Conservation (phyloP, 371 early-diverging fungal genomes). For the Mortierella sp. region DNA sequence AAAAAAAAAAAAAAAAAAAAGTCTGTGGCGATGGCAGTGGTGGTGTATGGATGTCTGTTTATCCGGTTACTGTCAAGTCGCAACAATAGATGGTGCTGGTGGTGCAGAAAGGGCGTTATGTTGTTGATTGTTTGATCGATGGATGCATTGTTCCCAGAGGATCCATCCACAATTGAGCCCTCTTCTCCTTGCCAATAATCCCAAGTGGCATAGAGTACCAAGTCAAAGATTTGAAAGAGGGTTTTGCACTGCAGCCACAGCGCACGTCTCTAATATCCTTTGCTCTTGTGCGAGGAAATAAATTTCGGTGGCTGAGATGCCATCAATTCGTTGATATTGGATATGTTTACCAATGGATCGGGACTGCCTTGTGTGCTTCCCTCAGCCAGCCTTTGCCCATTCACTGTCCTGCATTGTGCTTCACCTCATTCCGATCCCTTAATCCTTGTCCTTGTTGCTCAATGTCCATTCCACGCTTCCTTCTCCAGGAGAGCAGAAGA, state of each 20-base stretch:
- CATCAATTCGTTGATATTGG: neutral
- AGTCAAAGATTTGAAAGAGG: slow-evolving; percentile 57
- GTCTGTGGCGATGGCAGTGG: too few relatives aligned
- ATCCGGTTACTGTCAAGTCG: too few relatives aligned
- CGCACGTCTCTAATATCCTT: neutral
- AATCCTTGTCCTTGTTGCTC: neutral
- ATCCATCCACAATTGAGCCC: slow-evolving; percentile 1
- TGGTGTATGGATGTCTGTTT: too few relatives aligned
- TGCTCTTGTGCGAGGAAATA: neutral
- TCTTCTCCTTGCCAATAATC: neutral
- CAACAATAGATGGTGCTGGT: neutral
- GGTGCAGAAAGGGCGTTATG: neutral
- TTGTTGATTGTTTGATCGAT: slow-evolving; percentile 10
- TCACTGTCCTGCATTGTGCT: neutral
- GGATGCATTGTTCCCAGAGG: slow-evolving; percentile 16
- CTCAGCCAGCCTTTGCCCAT: neutral
- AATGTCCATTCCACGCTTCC: slow-evolving; percentile 48
- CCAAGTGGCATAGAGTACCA: slow-evolving; percentile 28
- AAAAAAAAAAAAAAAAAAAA: too few relatives aligned
- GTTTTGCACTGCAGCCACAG: slow-evolving; percentile 21
- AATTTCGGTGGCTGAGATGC: slow-evolving; percentile 13
- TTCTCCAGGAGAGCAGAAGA: slow-evolving; percentile 35
- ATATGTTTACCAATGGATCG: slow-evolving; percentile 7
- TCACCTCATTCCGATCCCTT: slow-evolving; percentile 4
- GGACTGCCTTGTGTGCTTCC: slow-evolving; percentile 14